These are phyloP conservation scores for Hippophae tibetana DNA, from an alignment of 306 rosid genomes.

Conservation along the genomic window DNA sequence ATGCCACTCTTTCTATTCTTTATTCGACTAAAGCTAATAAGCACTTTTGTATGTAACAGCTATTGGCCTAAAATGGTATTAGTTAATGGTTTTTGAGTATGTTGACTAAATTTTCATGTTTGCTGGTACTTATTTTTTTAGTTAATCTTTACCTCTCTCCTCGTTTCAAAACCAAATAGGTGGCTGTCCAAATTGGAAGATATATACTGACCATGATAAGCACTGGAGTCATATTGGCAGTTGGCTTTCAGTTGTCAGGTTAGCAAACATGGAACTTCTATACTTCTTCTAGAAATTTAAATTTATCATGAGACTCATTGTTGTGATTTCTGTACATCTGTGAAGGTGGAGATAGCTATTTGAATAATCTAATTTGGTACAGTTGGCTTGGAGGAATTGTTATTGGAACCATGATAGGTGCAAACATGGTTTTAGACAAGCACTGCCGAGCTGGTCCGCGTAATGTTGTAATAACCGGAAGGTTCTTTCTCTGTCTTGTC, in stretches of 20 bases:
- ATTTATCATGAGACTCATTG: background rate
- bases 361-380: slow-evolving; percentile 73
- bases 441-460: slow-evolving; percentile 92
- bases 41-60: too few relatives aligned
- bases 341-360: slow-evolving; percentile 74
- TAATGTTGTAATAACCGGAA: slow-evolving; percentile 85
- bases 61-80: too few relatives aligned
- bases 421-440: slow-evolving; percentile 84
- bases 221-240: slow-evolving; percentile 75
- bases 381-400: slow-evolving; percentile 97
- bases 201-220: slow-evolving; percentile 96
- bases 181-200: slow-evolving; percentile 82
- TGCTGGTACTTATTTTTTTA: background rate
- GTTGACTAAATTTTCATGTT: background rate
- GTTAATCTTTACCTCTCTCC: slow-evolving; percentile 3
- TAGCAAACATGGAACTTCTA: slow-evolving; percentile 19
- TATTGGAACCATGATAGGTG: slow-evolving; percentile 91
- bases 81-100: too few relatives aligned
- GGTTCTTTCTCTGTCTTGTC: slow-evolving; percentile 30
- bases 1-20: too few relatives aligned
- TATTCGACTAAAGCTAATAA: too few relatives aligned
- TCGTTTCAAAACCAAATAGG: slow-evolving; percentile 23
- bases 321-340: slow-evolving; percentile 15
- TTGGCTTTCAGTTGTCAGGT: slow-evolving; percentile 93
- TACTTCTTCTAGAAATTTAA: background rate